Evolutionary conservation across 106 monocot genomes (phyloP), one percentile per base, ranked within the genome.

Genomic region (Dendrobium officinale): DNA sequence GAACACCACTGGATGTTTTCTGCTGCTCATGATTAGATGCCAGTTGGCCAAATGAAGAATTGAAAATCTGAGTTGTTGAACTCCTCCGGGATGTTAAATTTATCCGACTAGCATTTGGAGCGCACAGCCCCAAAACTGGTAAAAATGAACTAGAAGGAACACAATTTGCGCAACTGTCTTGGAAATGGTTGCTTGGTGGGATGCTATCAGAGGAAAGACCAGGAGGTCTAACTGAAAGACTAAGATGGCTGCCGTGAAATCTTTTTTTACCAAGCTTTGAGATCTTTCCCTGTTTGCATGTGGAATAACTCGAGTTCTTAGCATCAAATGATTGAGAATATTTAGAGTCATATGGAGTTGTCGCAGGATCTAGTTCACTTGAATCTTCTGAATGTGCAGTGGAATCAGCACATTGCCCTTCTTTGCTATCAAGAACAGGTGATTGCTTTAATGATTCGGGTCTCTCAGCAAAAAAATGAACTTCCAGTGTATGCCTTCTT

Each of bases 121-220:
- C 97, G 82, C 91, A 89, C 15, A 97, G 84, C 41, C 97, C 97
- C 75, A 97, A 77, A 77, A 97, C 91, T 75, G 97, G 97, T 80
- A 89, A 61, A 70, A 89, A 87, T 72, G 84, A 79, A 79, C 48
- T 76, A 72, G 82, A 37, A 75, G 82, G 61, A 48, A 83, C 59
- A 29, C 85, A 72, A 84, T 80, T 83, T 27, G 85, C 33, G 31
- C 77, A 82, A 83, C 72, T 58, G 42, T 67, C 44, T n/a, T 88
- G 82, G 42, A 56, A 79, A 27, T 80, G 85, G 56, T 85, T 84
- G 67, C 49, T 86, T 42, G 87, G 83, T 44, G 85, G 81, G 44
- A 79, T 78, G 13, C 76, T 83, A 56, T 91, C 87, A 70, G 70
- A 70, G 77, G 88, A 78, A 77, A 75, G 40, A 55, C 64, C 78